Evolutionary conservation across 306 rosid genomes (phyloP), one percentile per base, ranked within the genome.

Genomic region (Prunus padus): DNA sequence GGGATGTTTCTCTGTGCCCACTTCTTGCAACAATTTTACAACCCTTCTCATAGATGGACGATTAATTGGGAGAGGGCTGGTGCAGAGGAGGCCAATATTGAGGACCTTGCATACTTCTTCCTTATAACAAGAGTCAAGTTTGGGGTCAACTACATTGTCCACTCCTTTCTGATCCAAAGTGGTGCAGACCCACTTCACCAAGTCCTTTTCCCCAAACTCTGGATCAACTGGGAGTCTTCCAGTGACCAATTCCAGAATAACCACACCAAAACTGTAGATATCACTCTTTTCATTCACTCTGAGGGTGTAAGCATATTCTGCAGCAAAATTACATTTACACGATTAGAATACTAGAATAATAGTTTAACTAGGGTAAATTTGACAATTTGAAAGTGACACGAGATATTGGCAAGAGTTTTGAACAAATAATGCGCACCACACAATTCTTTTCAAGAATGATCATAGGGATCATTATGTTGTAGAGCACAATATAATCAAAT

Each of bases 211-310:
- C 55, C 98, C 98, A 7, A 89, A 91, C 73, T 91, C 97, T 0
- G 92, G 96, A 69, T 91, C 98, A 33, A 89, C 56, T 0, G 98
- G 97, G 52, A 74, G 87, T 60, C 80, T 89, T 76, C 98, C 94
- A 0, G 94, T 88, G 16, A 93, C 91, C 82, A 91, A 71, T 79
- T 93, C 98, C 8, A 93, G 96, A 51, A 93, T 78, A 12, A 93
- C 98, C 66, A 93, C 96, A 2, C 98, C 98, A 28, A 91, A 93
- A 71, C 98, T 93, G 86, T 93, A 93, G 65, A 81, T 91, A 82
- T 93, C 98, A 11, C 98, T 93, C 88, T 93, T 93, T 87, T 93
- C 98, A 33, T 93, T 93, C 78, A 93, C 97, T 72, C 97, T 82
- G 5, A 93, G 92, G 0, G 97, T 91, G 81, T 93, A 93, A 14